Evolutionary conservation across 2,329 filamentous ascomycete genomes (phyloP).

Genomic region (Trichoderma sp.): DNA sequence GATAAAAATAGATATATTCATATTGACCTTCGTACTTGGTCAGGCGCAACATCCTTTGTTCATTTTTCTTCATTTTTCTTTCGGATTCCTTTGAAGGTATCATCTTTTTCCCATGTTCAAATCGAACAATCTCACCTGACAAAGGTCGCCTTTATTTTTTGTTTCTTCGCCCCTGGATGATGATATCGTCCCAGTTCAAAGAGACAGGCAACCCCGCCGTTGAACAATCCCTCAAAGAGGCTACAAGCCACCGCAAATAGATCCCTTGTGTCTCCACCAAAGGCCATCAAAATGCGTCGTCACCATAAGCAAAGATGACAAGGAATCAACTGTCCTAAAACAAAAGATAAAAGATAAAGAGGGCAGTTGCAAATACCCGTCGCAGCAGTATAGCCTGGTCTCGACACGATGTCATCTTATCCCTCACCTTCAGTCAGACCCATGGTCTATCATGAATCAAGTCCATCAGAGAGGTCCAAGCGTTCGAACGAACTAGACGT

Average conservation of each 20-base stretch:
- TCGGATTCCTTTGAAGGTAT: not conserved
- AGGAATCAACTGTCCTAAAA: not conserved
- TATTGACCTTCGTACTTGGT: not conserved
- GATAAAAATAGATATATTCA: not conserved
- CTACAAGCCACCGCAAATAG: conserved; percentile 10
- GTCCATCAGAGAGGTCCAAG: not conserved
- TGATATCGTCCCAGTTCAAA: conserved; percentile 2
- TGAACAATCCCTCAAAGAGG: conserved; percentile 13
- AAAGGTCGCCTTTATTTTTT: not conserved
- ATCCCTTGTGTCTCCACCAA: conserved; percentile 16
- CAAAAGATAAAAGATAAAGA: not conserved
- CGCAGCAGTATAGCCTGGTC: not conserved
- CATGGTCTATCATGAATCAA: conserved; percentile 13
- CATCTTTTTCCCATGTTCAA: not conserved
- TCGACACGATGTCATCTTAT: conserved; percentile 9
- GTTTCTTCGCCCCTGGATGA: not conserved
- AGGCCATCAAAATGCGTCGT: conserved; percentile 2
- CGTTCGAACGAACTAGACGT: not conserved
- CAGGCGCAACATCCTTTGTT: not conserved
- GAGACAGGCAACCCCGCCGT: not conserved
- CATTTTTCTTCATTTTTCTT: not conserved
- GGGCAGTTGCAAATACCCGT: conserved; percentile 10
- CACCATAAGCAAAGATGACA: conserved; percentile 1
- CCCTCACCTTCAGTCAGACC: not conserved
- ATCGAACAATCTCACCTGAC: not conserved